Evolutionary conservation across 495 filamentous ascomycete genomes (phyloP), one percentile per base, ranked within the genome.

Genomic region (Chaetomium tenue): DNA sequence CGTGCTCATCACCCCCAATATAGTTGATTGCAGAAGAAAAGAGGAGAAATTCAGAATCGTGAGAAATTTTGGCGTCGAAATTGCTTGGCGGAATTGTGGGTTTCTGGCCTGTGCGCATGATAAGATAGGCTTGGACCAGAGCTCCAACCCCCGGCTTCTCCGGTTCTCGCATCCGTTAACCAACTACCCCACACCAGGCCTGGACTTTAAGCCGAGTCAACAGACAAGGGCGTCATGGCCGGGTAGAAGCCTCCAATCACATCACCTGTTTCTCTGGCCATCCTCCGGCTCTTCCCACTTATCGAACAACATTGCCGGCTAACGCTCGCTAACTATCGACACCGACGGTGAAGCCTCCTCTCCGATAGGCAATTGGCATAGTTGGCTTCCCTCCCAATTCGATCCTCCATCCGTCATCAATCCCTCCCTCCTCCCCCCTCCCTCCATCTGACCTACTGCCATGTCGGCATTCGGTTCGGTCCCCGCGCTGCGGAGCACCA

Each of bases 1-100:
- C 77, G 73, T 71, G 74, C 81, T 85, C 83, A 79, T 85, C 82
- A 82, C 69, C 60, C 77, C 80, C 78, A 80, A 78, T 84, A 71
- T 85, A 84, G 83, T 86, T 85, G 82, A 80, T 70, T 80, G 78
- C 68, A 69, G 73, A 76, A 70, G 61, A 71, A 75, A 64, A 70
- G 33, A 53, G 63, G 65, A 73, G 61, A 50, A 57, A 60, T 8
- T 16, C 60, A 22, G 58, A 58, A 39, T 50, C 42, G 60, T 28
- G 67, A 60, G 55, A 61, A 67, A 62, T 44, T 63, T 58, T 23
- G 57, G 51, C 0, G 50, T 46, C 42, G 53, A 63, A 56, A 54
- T 33, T 18, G 61, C 33, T 26, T 56, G 39, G 51, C 2, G 59
- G 28, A 30, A 33, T 30, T 60, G 55, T 58, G 57, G 48, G 54